Evolutionary conservation across 257 asterid genomes (phyloP), one percentile per base, ranked within the genome.

Genomic region (Plectranthus barbatus): DNA sequence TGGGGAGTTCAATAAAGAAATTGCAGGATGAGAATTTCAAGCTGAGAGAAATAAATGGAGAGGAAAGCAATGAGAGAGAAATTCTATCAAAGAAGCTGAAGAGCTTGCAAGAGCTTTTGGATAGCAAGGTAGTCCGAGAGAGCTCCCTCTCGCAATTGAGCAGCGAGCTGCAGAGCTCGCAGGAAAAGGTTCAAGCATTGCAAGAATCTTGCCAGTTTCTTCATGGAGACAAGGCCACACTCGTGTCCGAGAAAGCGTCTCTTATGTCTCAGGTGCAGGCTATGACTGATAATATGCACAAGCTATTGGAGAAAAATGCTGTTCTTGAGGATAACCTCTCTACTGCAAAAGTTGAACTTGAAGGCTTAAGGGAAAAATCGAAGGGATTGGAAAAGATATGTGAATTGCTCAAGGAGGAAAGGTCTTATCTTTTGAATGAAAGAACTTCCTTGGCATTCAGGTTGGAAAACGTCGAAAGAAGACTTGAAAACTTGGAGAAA

Each of bases 331-430:
- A 74, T 60, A 79, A 94, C 15, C 83, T 93, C 29, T 85, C 80
- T 24, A 77, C 76, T 23, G 90, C 94, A 53, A 90, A 82, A 75
- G 73, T 86, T 58, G 99, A 93, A 68, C 91, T 93, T 52, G 96
- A 85, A 83, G 96, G 96, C 62, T 65, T 93, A 85, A 93, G 88
- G 81, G 94, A 85, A 69, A 89, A 84, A 68, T 84, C 99, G 2
- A 89, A 85, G 75, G 93, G 95, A 29, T 76, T 93, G 17, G 96
- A 87, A 65, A 88, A 80, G 65, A 83, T 90, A 15, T 90, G 97
- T 50, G 86, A 73, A 50, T 47, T 93, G 80, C 93, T 93, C 9
- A 90, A 76, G 76, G 74, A 74, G 14, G 96, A 90, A 78, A 83
- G 84, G 67, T 79, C 88, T 58, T 66, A 76, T 77, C 85, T 93